Base-by-base conservation (phyloP, 805 yeast species). In the Priceomyces carsonii region DNA sequence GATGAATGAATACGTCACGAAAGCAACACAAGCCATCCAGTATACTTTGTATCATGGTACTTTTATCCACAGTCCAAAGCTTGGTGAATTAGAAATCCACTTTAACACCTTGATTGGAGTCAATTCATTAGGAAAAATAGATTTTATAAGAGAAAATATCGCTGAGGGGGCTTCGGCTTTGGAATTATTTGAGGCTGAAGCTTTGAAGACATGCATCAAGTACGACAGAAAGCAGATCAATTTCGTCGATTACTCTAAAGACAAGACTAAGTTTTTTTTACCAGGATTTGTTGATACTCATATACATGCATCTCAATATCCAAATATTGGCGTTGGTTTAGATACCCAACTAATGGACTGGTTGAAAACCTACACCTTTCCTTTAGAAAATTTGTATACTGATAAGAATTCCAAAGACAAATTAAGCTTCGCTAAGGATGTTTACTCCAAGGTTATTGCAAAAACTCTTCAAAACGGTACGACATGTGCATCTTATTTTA, bases 401-500 rank as follows among this genome's bases (percentile, higher is more conserved):
- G 45, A 42, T 20, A 61, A 57, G n/a, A 74, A 80, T 16, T 16
- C 23, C 42, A 18, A 36, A 1, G 63, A 60, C 13, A 77, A 82
- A 43, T 46, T 73, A 15, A 50, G 56, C 1, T 55, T 71, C 29
- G 96, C 96, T 0, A 45, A 60, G 8, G 55, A 66, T 5, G 80
- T 90, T 1, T 93, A 91, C 56, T 46, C 71, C 9, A 75, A 72
- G 45, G 85, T 84, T 4, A 77, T 93, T n/a, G 50, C 61, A 3
- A 77, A 83, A 37, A 86, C 96, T 0, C 63, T 93, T 43, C 51
- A 56, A 3, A 71, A 80, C 53, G 99, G 99, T 14, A 93, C 98
- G 1, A 93, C 99, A 1, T 80, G 91, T 37, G 95, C 95, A 0
- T 74, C 95, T 0, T 93, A 93, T 63, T 93, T 80, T 57, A 91